A percentile compares a stretch with the other conserved stretches of the same genome.
Evolutionary conservation across 495 filamentous ascomycete species (phyloP).

Genomic region (Niebla homalea): DNA sequence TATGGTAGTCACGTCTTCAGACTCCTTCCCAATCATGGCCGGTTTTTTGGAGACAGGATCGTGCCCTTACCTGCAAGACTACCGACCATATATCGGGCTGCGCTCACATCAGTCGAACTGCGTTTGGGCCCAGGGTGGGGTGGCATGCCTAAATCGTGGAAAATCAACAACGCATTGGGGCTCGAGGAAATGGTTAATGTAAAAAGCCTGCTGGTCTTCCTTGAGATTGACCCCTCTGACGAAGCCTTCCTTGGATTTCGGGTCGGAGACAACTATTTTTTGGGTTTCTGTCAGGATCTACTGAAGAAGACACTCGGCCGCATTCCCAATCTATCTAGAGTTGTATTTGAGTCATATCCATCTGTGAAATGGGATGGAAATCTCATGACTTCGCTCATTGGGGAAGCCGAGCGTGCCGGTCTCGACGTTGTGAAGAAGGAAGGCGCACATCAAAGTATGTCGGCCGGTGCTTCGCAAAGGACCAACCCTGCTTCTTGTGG

Average conservation of each 20-base stretch:
- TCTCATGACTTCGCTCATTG: constrained; percentile 55
- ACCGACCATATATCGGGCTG: constrained; percentile 46
- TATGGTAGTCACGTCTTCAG: constrained; percentile 66
- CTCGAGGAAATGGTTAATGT: constrained; percentile 49
- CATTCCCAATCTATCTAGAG: constrained; percentile 44
- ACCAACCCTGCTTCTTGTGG: not conserved
- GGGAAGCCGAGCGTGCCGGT: constrained; percentile 16
- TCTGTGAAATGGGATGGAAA: constrained; percentile 55
- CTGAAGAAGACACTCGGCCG: constrained; percentile 43
- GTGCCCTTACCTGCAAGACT: constrained; percentile 52
- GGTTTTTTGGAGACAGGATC: constrained; percentile 50
- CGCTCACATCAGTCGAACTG: constrained; percentile 57
- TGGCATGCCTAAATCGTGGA: constrained; percentile 59
- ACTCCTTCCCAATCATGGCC: constrained; percentile 60
- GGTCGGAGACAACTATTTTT: constrained; percentile 58
- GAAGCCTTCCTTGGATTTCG: constrained; percentile 62
- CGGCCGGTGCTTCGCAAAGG: no score
- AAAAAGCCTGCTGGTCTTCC: constrained; percentile 55
- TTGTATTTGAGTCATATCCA: constrained; percentile 65
- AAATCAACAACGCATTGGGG: constrained; percentile 50
- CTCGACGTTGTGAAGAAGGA: not conserved
- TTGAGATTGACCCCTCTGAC: constrained; percentile 67
- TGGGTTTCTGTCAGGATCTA: constrained; percentile 50
- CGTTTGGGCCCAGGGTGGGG: constrained; percentile 74
- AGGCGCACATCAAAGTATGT: no score